Base-by-base conservation (phyloP, 495 filamentous ascomycete species). In the Lasiosphaeria ovina region DNA sequence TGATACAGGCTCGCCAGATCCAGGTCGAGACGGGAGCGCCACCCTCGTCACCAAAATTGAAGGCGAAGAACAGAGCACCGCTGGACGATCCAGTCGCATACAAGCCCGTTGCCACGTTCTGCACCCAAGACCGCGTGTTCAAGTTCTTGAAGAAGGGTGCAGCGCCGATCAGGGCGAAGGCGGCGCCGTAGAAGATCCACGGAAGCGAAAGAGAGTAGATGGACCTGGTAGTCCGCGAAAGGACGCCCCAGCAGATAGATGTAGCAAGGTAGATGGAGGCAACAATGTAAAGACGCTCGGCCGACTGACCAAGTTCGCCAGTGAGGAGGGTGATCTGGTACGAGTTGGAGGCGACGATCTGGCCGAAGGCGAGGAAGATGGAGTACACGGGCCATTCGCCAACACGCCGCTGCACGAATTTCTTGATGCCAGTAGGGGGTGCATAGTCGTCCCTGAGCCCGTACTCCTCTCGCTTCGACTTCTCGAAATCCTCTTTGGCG, bases 341-440 rank as follows among this genome's bases (percentile, higher is more conserved):
- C 1, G 81, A 84, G 61, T 87, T 87, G 31, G 83, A 81, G 1
- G 85, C 81, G 33, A 88, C 77, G 49, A 88, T 84, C 67, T 87
- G 85, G 3, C 85, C 85, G 70, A 89, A 76, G 51, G 85, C 85
- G 14, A 88, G 74, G 45, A 89, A 75, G 51, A 90, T 76, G 3
- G 85, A 79, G 69, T 90, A 90, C 3, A 89, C 59, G 0, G 87
- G 87, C 87, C 87, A 90, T 60, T 87, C 83, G 17, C 77, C 83
- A 31, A 63, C 42, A 24, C 63, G 62, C 17, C 54, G 34, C 17
- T 55, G 55, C 10, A 65, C 54, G 35, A 65, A 35, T 59, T 83
- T 84, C 60, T 77, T 81, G 5, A 89, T 62, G 1, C 87, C 86
- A 3, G 77, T 84, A 3, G 87, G 87, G 35, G 86, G 83, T 38